Base-by-base conservation (phyloP, 306 rosid genomes). In the Prunus mira region DNA sequence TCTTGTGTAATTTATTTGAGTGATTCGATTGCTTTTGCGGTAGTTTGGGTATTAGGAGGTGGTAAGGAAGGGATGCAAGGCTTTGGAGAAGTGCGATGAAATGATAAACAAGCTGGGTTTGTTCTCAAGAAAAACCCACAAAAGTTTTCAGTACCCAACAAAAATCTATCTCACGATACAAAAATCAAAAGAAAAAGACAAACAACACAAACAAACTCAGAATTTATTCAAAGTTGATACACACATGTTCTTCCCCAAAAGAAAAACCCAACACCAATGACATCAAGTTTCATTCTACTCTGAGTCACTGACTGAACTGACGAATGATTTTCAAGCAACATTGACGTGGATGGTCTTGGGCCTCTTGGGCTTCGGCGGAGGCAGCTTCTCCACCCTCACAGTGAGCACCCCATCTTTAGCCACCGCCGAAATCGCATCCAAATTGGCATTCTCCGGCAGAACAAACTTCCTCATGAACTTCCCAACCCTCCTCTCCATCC, bases 71-170 rank as follows among this genome's bases (percentile, higher is more conserved):
- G 98, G 98, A 3, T 82, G 89, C 55, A 88, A 79, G 75, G 84
- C 84, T 3, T 79, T 96, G 43, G 79, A 71, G 69, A 91, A 80
- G 76, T 89, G 99, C 71, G 96, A 92, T 75, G 93, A 88, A n/a
- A 92, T 96, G 98, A 71, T 89, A 18, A 81, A 81, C 76, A 92
- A 86, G 82, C 75, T 92, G 19, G 98, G 93, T 5, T 80, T 92
- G 88, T 92, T 96, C 85, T 96, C 97, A 5, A 32, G 7, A 32
- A 32, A 32, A 32, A 32, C 38, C 7, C 38, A 32, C 38, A 5
- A 32, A 32, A 32, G 38, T 32, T 32, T 32, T 32, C 38, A 32
- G 7, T 32, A 5, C 38, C 38, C 38, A 5, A 5, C 41, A 34
- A 34, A 34, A 34, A 34, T 34, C 38, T 34, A 5, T 34, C 38